Evolutionary conservation across 768 basidiomycete genomes (phyloP).

Genomic region (Trametes cinnabarina): DNA sequence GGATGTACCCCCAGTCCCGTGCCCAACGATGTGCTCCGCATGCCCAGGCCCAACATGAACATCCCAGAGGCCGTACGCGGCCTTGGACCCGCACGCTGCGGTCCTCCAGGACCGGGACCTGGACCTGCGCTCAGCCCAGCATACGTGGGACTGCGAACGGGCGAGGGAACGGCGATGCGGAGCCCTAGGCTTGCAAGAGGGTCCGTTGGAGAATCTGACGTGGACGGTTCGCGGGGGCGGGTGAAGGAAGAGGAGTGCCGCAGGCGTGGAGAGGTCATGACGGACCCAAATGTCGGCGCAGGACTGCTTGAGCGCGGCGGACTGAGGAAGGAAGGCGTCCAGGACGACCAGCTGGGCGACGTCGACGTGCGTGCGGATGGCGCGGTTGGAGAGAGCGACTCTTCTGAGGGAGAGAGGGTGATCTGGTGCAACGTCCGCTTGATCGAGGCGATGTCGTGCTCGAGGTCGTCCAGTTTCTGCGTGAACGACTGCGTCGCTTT

Average conservation of each 20-base stretch:
- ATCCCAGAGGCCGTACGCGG: slow-evolving; percentile 57
- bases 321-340: slow-evolving; percentile 56
- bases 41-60: slow-evolving; percentile 62
- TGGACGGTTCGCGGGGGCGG: slow-evolving; percentile 22
- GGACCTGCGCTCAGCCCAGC: background rate
- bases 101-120: background rate
- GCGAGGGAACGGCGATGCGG: slow-evolving; percentile 56
- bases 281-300: slow-evolving; percentile 64
- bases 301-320: slow-evolving; percentile 42
- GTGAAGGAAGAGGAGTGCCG: slow-evolving; percentile 47
- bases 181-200: slow-evolving; percentile 49
- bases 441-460: slow-evolving; percentile 72
- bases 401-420: slow-evolving; percentile 16
- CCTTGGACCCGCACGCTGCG: slow-evolving; percentile 28
- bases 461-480: slow-evolving; percentile 66
- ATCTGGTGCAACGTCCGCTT: slow-evolving; percentile 58
- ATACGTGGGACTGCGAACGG: slow-evolving; percentile 5
- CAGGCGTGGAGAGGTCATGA: slow-evolving; percentile 64
- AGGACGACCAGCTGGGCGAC: slow-evolving; percentile 40
- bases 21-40: slow-evolving; percentile 37
- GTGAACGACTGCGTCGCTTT: slow-evolving; percentile 49
- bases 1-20: slow-evolving; percentile 3
- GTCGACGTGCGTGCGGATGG: slow-evolving; percentile 9
- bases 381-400: slow-evolving; percentile 3
- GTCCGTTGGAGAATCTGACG: slow-evolving; percentile 23